Evolutionary conservation across 2,329 filamentous ascomycete genomes (phyloP).

Genomic region (Blastomyces gilchristii): DNA sequence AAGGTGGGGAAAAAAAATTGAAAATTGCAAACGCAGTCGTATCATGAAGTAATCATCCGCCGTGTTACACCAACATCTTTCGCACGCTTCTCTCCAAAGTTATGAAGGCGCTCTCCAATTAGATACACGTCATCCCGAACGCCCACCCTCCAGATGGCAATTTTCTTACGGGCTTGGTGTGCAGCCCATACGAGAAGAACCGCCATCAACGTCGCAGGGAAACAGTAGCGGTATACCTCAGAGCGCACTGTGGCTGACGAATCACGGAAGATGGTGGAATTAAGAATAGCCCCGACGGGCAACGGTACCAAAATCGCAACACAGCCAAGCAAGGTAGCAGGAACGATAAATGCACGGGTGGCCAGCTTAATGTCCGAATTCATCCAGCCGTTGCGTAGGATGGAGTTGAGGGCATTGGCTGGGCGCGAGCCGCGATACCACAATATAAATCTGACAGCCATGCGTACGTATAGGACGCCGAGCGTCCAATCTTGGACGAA

Average conservation of each 20-base stretch:
- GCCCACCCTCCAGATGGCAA: constrained; percentile 65
- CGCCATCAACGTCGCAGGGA: constrained; percentile 53
- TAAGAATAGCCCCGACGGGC: constrained; percentile 44
- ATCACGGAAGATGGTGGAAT: constrained; percentile 33
- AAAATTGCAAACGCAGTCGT: background rate
- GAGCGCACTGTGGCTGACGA: constrained; percentile 25
- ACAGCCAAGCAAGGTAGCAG: constrained; percentile 52
- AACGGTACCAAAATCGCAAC: constrained; percentile 57
- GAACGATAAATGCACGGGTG: constrained; percentile 78
- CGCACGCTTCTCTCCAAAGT: constrained; percentile 59
- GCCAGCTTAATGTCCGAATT: constrained; percentile 68
- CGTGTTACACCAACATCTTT: constrained; percentile 31
- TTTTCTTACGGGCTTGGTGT: constrained; percentile 40
- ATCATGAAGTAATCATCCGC: constrained; percentile 27
- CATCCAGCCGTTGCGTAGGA: constrained; percentile 65
- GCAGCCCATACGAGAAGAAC: constrained; percentile 41
- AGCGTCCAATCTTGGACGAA: constrained; percentile 91
- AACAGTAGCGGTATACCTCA: constrained; percentile 56
- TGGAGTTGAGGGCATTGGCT: constrained; percentile 61
- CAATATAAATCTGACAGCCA: constrained; percentile 59
- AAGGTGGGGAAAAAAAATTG: too few relatives aligned
- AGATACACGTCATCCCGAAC: constrained; percentile 93
- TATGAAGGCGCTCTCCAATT: constrained; percentile 88
- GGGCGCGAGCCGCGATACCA: constrained; percentile 60
- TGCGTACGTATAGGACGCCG: constrained; percentile 79